These are phyloP conservation scores for Chlamydomonas reinhardtii DNA, from an alignment of 163 green algal species.

Conservation along the genomic window DNA sequence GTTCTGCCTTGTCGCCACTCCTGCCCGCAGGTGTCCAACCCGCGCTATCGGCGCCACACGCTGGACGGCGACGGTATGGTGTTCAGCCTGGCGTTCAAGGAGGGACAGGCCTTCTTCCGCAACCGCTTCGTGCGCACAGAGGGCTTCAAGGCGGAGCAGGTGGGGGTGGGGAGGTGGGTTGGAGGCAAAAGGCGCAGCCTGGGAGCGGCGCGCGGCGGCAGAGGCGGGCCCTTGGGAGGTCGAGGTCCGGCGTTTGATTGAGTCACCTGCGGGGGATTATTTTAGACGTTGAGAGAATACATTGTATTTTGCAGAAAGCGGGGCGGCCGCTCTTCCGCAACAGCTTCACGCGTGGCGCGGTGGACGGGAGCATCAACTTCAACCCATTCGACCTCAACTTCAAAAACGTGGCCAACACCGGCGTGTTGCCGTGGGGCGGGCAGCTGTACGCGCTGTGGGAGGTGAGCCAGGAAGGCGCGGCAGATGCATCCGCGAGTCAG, in stretches of 20 bases:
- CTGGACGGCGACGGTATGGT: slow-evolving; percentile 71
- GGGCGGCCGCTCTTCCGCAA: slow-evolving; percentile 72
- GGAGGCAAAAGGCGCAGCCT: background rate
- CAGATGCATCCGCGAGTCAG: too few species aligned
- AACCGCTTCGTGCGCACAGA: slow-evolving; percentile 73
- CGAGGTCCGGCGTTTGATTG: too few species aligned
- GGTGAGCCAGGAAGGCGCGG: slow-evolving; percentile 44
- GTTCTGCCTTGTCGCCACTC: too few species aligned
- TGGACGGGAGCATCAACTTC: slow-evolving; percentile 69
- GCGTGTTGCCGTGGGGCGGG: slow-evolving; percentile 73
- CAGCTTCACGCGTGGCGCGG: slow-evolving; percentile 75
- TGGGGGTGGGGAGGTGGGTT: background rate
- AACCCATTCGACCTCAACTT: slow-evolving; percentile 84
- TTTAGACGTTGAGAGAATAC: too few species aligned
- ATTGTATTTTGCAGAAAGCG: slow-evolving; percentile 42
- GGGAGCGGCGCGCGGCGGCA: too few species aligned
- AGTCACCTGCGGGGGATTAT: too few species aligned
- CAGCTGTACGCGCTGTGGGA: slow-evolving; percentile 78
- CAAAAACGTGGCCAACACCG: slow-evolving; percentile 85
- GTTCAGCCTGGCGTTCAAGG: slow-evolving; percentile 60
- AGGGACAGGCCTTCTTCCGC: slow-evolving; percentile 58
- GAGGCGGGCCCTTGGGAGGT: background rate
- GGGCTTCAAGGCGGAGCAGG: slow-evolving; percentile 73
- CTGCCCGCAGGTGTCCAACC: slow-evolving; percentile 28
- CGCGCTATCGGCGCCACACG: slow-evolving; percentile 39